Evolutionary conservation across 129 eudicot genomes (phyloP), one percentile per base, ranked within the genome.

Genomic region (Cynara cardunculus): DNA sequence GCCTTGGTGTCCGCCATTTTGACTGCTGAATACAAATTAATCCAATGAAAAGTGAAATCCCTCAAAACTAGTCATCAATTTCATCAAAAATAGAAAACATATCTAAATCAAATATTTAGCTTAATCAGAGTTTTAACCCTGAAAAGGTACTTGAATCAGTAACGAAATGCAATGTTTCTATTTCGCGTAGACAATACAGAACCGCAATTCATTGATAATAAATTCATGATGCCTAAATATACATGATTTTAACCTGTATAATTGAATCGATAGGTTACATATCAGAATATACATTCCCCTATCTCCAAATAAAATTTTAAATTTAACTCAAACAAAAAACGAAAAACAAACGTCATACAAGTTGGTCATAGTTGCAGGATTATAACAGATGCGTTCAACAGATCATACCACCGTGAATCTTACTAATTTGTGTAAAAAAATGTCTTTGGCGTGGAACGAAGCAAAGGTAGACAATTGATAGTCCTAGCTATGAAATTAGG

Each of bases 1-100:
- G 97, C 94, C 84, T 88, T 73, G 25, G 80, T 87, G 82, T 92
- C 97, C 84, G 96, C 89, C 97, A 92, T 92, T 68, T 81, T 81
- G 41, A 71, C 77, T 71, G 32, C 83, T 30, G 19, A 34, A 71
- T 19, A 71, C 25, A 53, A 30, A 3, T 39, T 18, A 25, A 26
- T 3, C 27, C 4, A 21, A 34, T 16, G 16, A 49, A 14, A 16
- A 5, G 7, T 49, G 62, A 71, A 19, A 71, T 2, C n/a, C 18
- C 27, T 28, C 26, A 46, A 80, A 28, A n/a, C 6, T 2, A 46
- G 0, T 44, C 13, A 67, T 27, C 49, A 70, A 32, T 22, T 53
- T 80, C 72, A 71, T 21, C 25, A 79, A 79, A 49, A 0, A 35
- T 4, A 70, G 32, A 19, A 30, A 68, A 12, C 53, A 67, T 70